Base-by-base conservation (phyloP, 2,329 filamentous ascomycete genomes). In the Diaporthe capsici region DNA sequence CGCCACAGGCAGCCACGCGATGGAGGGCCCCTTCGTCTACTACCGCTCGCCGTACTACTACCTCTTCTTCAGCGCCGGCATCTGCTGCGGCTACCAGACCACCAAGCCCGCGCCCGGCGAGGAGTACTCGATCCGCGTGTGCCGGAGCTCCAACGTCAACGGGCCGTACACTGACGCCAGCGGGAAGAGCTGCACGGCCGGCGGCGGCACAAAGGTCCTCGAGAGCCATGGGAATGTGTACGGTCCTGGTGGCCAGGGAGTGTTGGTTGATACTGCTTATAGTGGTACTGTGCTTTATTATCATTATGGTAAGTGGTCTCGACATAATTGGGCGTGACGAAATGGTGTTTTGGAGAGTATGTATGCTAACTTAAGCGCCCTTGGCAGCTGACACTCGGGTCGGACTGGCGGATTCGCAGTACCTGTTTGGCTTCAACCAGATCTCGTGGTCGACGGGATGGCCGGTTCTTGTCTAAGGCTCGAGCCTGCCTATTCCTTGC, bases 81-180 rank as follows among this genome's bases (percentile, higher is more conserved):
- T 85, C 28, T 93, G 91, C 84, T 93, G 92, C 75, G 85, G 84
- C 6, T 91, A 90, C 77, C 87, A 92, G 78, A 82, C 80, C 0
- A 83, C 79, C 58, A 83, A 80, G 72, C 90, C 91, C 0, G 87
- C 90, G 0, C 75, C 84, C 0, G 91, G 91, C 1, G 83, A 84
- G 34, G 92, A 93, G 81, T 93, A 93, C 80, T 89, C 88, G 79
- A 90, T 93, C 80, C 88, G 88, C 79, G 90, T 92, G 47, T 93
- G 91, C 82, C 84, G 90, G 44, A 90, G 87, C 0, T 86, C 82
- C 1, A 84, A 82, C 5, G 84, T 87, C 0, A 89, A 85, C 1
- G 85, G 90, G 1, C 84, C 84, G 2, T 93, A 90, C 79, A 88
- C 85, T 22, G 92, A 93, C 78, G 84, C 86, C 72, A 81, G 81